Base-by-base conservation (phyloP, 208 protist species). In the Acanthamoeba culbertsoni region DNA sequence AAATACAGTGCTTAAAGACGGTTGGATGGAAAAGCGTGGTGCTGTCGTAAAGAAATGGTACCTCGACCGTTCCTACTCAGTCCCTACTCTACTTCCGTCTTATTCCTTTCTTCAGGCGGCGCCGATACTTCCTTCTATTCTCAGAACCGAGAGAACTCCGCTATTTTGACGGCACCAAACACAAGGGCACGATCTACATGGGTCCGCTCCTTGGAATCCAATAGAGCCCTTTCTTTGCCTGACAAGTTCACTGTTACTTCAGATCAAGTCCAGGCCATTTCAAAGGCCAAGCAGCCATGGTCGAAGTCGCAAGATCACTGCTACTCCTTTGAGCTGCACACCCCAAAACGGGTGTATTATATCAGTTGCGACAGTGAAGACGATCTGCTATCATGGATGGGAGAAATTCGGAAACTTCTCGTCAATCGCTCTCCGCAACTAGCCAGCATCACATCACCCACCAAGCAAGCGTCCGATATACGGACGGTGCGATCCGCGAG, bases 341-440 rank as follows among this genome's bases (percentile, higher is more conserved):
- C 73, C n/a, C 3, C 73, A 28, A 84, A 84, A 45, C 73, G 73
- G 2, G 43, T 84, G 28, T 84, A 84, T 45, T 84, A 84, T 45
- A 84, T 84, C 45, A 84, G 73, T 45, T 84, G 73, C 73, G 73
- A 84, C 43, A 84, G 73, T 45, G 73, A 84, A 28, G 73, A 84
- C n/a, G 73, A 84, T 37, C 18, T 84, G 42, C 73, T 84, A n/a
- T 84, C 73, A 18, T 84, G 73, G 73, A 84, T 84, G 73, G 37
- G 28, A 8, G 73, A 84, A 28, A 84, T 84, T 14, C 73, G 73
- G 40, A 37, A 48, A 33, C 43, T 57, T 4, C 43, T 84, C 31
- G 53, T 26, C 12, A 82, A 14, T 35, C 37, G n/a, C 8, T 33
- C 0, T 28, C 16, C 63, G 26, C 16, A 7, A 2, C 10, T 79